A percentile compares a stretch with the other conserved stretches of the same genome.
phyloP scores from a whole-genome alignment of 345 rosid species.

The Sonneratia alba region DNA sequence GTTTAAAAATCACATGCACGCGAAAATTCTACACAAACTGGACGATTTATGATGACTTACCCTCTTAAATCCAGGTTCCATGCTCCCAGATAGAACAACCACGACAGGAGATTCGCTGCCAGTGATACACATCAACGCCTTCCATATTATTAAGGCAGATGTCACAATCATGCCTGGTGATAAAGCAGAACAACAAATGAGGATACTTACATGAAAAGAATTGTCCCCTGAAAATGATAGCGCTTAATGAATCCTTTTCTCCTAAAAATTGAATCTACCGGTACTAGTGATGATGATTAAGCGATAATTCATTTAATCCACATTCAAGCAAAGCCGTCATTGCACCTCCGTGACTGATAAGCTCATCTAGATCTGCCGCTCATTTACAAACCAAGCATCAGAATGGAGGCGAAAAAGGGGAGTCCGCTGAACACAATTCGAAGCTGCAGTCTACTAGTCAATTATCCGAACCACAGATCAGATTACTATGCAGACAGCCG shows the following conservation, averaged over 20 bases:
- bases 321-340: neutral
- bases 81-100: constrained; percentile 94
- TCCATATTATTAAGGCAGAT: constrained; percentile 93
- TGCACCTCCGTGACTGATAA: neutral
- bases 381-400: too few relatives aligned
- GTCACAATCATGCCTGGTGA: constrained; percentile 85
- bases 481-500: neutral
- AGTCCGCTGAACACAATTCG: too few relatives aligned
- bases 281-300: neutral
- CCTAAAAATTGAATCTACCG: neutral
- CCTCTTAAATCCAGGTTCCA: constrained; percentile 99
- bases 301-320: neutral
- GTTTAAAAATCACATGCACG: neutral
- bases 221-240: neutral
- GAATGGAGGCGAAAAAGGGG: too few relatives aligned
- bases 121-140: constrained; percentile 84
- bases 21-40: neutral
- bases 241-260: neutral
- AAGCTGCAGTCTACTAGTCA: neutral
- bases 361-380: neutral
- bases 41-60: constrained; percentile 21
- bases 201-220: neutral
- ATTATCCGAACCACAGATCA: neutral
- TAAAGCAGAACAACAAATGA: constrained; percentile 1
- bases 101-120: constrained; percentile 99